Conservation (phyloP, 345 rosid species). For the Eucalyptus shirleyi region DNA sequence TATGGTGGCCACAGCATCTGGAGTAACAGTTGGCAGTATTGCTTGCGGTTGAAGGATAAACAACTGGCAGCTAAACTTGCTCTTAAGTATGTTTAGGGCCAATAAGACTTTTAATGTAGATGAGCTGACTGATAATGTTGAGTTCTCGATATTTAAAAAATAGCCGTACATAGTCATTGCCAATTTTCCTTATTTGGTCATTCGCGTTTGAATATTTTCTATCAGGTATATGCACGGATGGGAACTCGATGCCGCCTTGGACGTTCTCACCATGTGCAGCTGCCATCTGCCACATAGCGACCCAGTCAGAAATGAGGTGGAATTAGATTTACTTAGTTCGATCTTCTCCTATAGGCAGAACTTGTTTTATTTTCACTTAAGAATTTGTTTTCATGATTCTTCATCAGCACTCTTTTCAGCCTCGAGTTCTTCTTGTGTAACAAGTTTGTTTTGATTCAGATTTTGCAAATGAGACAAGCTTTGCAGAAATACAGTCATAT, state of each 20-base stretch:
- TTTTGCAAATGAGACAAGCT: constrained; percentile 75
- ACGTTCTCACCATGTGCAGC: constrained; percentile 97
- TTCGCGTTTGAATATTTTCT: not conserved
- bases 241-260: constrained; percentile 89
- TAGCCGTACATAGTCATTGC: not conserved
- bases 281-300: constrained; percentile 69
- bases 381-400: not conserved
- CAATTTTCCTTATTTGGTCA: not conserved
- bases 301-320: constrained; percentile 60
- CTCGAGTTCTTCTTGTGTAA: not conserved
- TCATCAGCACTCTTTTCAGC: not conserved
- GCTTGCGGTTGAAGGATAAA: constrained; percentile 91
- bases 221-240: constrained; percentile 80
- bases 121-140: not conserved
- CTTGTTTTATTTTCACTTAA: not conserved
- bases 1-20: constrained; percentile 50
- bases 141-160: not conserved
- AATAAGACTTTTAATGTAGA: not conserved
- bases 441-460: constrained; percentile 14
- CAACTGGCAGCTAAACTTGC: constrained; percentile 83
- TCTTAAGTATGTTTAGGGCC: constrained; percentile 49
- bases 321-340: not conserved
- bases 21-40: constrained; percentile 94
- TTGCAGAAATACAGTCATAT: constrained; percentile 88
- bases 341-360: not conserved